Evolutionary conservation across 2,329 filamentous ascomycete genomes (phyloP).

Genomic region (Setomelanomma holmii): DNA sequence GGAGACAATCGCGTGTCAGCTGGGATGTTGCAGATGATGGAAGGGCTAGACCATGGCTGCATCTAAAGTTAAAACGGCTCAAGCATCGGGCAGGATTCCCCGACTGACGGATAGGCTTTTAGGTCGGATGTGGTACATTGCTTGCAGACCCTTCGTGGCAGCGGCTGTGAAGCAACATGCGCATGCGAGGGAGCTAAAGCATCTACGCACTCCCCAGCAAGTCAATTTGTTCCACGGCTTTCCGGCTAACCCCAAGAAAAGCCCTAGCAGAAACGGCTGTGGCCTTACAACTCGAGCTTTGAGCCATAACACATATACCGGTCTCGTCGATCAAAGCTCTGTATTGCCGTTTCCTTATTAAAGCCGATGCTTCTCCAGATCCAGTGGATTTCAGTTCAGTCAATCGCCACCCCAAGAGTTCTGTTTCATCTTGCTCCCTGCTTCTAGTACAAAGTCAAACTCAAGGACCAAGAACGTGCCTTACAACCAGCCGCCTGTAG

Average conservation of each 20-base stretch:
- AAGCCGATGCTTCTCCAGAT: slow-evolving; percentile 22
- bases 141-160: slow-evolving; percentile 26
- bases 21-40: slow-evolving; percentile 33
- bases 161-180: slow-evolving; percentile 34
- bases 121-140: slow-evolving; percentile 32
- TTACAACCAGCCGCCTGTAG: too few species aligned
- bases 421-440: background rate
- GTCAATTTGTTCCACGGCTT: slow-evolving; percentile 40
- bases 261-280: slow-evolving; percentile 23
- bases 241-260: slow-evolving; percentile 24
- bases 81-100: slow-evolving; percentile 39
- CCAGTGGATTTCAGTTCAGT: too few species aligned
- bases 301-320: slow-evolving; percentile 19
- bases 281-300: slow-evolving; percentile 29
- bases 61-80: slow-evolving; percentile 36
- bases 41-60: slow-evolving; percentile 33
- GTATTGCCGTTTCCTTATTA: slow-evolving; percentile 24
- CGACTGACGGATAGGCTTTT: slow-evolving; percentile 32
- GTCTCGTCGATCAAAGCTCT: slow-evolving; percentile 29
- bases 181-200: slow-evolving; percentile 38
- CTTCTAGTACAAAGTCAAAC: background rate
- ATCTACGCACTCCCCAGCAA: slow-evolving; percentile 32
- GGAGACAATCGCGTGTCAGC: slow-evolving; percentile 39
- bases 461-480: too few species aligned
- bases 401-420: too few species aligned